phyloP scores from a whole-genome alignment of 1,284 basidiomycete species.

The Xerocomus nothofagi region DNA sequence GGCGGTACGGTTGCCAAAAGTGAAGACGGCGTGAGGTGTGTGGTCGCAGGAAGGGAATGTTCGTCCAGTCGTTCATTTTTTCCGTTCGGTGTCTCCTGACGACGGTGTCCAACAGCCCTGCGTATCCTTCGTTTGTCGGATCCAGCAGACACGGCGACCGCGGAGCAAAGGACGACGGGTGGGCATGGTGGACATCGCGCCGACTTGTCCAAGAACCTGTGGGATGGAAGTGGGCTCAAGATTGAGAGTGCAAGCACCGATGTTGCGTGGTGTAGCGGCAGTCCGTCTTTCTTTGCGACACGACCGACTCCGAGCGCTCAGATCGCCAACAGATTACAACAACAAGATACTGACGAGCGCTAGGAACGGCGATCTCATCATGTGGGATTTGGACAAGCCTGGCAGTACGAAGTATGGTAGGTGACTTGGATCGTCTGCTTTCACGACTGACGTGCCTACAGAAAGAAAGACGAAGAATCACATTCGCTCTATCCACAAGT shows the following conservation, averaged over 20 bases:
- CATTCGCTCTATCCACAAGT: slow-evolving; percentile 71
- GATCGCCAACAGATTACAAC: slow-evolving; percentile 53
- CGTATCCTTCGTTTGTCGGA: slow-evolving; percentile 61
- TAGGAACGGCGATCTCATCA: slow-evolving; percentile 78
- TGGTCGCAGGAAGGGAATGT: slow-evolving; percentile 76
- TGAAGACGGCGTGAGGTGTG: slow-evolving; percentile 64
- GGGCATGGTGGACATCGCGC: slow-evolving; percentile 63
- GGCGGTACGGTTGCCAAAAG: slow-evolving; percentile 66
- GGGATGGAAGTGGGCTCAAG: slow-evolving; percentile 72
- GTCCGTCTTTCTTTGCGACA: slow-evolving; percentile 45
- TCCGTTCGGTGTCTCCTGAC: slow-evolving; percentile 12
- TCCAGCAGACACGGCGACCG: slow-evolving; percentile 38
- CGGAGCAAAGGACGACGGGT: slow-evolving; percentile 52
- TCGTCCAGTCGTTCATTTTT: slow-evolving; percentile 28
- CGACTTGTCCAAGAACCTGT: slow-evolving; percentile 68
- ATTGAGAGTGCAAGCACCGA: slow-evolving; percentile 76
- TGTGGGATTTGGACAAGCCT: slow-evolving; percentile 79
- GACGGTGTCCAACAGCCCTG: slow-evolving; percentile 47
- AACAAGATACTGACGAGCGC: slow-evolving; percentile 84
- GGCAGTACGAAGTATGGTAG: slow-evolving; percentile 71
- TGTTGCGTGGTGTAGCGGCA: slow-evolving; percentile 76
- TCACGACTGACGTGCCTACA: slow-evolving; percentile 31
- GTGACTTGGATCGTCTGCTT: slow-evolving; percentile 18
- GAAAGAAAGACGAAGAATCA: slow-evolving; percentile 77
- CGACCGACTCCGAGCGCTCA: neutral